Evolutionary conservation across 1,284 basidiomycete species (phyloP).

Genomic region (Ceratobasidium papillatum): DNA sequence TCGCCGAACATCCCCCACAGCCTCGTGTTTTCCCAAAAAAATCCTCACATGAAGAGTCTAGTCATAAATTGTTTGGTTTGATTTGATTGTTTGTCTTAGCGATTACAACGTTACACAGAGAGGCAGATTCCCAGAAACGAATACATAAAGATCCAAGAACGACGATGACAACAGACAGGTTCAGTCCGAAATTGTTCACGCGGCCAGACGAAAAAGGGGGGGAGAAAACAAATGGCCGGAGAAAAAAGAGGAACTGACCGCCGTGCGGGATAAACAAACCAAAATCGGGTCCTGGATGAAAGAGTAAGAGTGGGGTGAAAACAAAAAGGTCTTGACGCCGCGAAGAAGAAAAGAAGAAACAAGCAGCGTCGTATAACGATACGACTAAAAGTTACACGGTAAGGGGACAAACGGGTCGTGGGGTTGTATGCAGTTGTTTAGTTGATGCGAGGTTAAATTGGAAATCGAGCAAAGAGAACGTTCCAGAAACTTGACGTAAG

Average conservation of each 20-base stretch:
- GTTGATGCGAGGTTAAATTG: slow-evolving; percentile 6
- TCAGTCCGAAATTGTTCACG: slow-evolving; percentile 14
- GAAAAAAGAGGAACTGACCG: background rate
- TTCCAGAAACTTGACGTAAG: slow-evolving; percentile 14
- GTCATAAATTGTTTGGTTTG: slow-evolving; percentile 13
- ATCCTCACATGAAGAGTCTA: background rate
- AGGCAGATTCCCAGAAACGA: background rate
- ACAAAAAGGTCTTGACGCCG: slow-evolving; percentile 3
- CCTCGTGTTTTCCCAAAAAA: background rate
- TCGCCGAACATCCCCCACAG: background rate
- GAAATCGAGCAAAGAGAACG: background rate
- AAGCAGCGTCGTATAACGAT: slow-evolving; percentile 7
- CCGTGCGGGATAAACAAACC: slow-evolving; percentile 13
- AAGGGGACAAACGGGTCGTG: slow-evolving; percentile 3
- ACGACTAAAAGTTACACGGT: slow-evolving; percentile 15
- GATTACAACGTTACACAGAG: slow-evolving; percentile 13
- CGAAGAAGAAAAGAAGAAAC: background rate
- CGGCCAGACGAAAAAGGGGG: background rate
- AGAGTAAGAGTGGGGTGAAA: background rate
- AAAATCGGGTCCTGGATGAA: background rate
- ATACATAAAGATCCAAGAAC: slow-evolving; percentile 1
- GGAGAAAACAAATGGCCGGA: background rate
- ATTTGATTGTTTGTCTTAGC: background rate
- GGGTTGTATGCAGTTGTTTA: slow-evolving; percentile 13
- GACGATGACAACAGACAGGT: slow-evolving; percentile 10